These are phyloP conservation scores for Gamarada debralockiae DNA, from an alignment of 495 filamentous ascomycete species.

Conservation along the genomic window DNA sequence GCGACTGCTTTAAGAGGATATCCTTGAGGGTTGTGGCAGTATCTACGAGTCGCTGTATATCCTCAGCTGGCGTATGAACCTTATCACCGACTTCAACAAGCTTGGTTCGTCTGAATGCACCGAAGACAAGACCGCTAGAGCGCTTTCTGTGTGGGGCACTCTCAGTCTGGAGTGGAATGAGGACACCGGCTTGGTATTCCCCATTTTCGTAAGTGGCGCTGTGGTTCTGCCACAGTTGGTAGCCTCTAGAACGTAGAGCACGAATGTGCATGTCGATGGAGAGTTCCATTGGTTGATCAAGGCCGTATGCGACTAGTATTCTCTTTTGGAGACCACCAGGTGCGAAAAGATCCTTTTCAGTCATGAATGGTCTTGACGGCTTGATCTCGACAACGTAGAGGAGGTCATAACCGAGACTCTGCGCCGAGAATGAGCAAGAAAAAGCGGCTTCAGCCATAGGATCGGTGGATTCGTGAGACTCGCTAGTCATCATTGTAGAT, in stretches of 20 bases:
- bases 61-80: not conserved
- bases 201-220: not conserved
- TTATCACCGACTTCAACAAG: not conserved
- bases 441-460: slow-evolving; percentile 2
- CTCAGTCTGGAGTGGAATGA: slow-evolving; percentile 3
- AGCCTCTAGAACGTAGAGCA: slow-evolving; percentile 3
- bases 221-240: not conserved
- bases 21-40: not conserved
- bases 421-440: not conserved
- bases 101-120: not conserved
- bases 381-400: slow-evolving; percentile 10
- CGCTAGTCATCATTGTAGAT: not conserved
- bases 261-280: not conserved
- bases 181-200: not conserved
- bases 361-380: not conserved
- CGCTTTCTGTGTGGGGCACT: not conserved
- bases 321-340: not conserved
- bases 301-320: slow-evolving; percentile 9
- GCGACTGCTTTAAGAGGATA: not conserved
- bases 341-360: slow-evolving; percentile 7
- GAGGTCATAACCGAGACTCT: slow-evolving; percentile 6
- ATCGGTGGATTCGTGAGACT: not conserved
- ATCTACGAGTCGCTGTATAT: not conserved
- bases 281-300: not conserved
- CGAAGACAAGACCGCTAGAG: slow-evolving; percentile 6